Evolutionary conservation across 2,329 filamentous ascomycete genomes (phyloP).

Genomic region (Hansfordia pulvinata): DNA sequence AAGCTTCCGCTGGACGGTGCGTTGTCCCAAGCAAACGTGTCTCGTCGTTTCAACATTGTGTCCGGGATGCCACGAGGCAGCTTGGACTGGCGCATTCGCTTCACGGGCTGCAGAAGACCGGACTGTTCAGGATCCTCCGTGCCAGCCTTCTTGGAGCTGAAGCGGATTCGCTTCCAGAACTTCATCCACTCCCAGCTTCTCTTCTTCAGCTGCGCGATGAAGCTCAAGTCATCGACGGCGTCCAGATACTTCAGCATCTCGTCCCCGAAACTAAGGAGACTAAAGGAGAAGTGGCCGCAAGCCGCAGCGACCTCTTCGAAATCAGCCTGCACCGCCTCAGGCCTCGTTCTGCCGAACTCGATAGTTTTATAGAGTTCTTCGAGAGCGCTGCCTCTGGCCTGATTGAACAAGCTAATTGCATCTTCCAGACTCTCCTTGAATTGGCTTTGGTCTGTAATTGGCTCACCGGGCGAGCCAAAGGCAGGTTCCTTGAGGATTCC

Average conservation of each 20-base stretch:
- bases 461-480: slow-evolving; percentile 56
- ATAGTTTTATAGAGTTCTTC: slow-evolving; percentile 69
- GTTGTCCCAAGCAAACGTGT: slow-evolving; percentile 43
- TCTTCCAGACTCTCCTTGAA: slow-evolving; percentile 70
- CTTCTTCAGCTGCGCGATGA: slow-evolving; percentile 45
- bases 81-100: slow-evolving; percentile 36
- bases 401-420: slow-evolving; percentile 67
- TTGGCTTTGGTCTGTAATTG: slow-evolving; percentile 64
- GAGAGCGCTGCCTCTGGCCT: slow-evolving; percentile 62
- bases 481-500: slow-evolving; percentile 81
- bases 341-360: slow-evolving; percentile 53
- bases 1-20: slow-evolving; percentile 23
- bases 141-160: slow-evolving; percentile 13
- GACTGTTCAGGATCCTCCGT: slow-evolving; percentile 27
- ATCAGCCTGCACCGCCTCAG: slow-evolving; percentile 72
- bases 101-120: slow-evolving; percentile 25
- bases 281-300: slow-evolving; percentile 93
- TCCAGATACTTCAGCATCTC: slow-evolving; percentile 76
- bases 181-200: slow-evolving; percentile 76
- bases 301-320: slow-evolving; percentile 97
- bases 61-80: slow-evolving; percentile 42
- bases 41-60: slow-evolving; percentile 34
- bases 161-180: slow-evolving; percentile 46
- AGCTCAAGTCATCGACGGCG: slow-evolving; percentile 74
- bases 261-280: slow-evolving; percentile 77